Conservation (phyloP, 1,284 basidiomycete species). For the Phlebopus sp. region DNA sequence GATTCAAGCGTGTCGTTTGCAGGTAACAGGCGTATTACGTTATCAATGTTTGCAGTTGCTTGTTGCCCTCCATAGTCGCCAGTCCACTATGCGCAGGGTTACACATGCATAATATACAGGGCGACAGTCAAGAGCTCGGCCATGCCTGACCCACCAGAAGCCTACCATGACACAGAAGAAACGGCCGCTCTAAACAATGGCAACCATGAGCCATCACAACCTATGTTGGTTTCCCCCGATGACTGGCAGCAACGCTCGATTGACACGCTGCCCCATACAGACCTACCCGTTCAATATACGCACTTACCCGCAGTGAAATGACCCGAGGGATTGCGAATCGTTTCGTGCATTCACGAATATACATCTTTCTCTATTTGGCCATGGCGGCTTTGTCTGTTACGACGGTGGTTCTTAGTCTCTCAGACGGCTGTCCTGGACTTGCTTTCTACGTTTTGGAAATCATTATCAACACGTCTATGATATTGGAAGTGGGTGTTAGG, state of each 20-base stretch:
- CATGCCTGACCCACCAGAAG: slow-evolving; percentile 26
- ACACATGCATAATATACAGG: background rate
- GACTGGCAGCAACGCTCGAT: background rate
- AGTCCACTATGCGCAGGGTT: background rate
- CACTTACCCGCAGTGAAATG: slow-evolving; percentile 76
- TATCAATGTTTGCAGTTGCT: slow-evolving; percentile 26
- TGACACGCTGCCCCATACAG: slow-evolving; percentile 37
- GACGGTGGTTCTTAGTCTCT: slow-evolving; percentile 85
- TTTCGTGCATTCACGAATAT: slow-evolving; percentile 78
- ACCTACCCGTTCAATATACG: slow-evolving; percentile 74
- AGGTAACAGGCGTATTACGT: slow-evolving; percentile 5
- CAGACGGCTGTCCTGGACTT: slow-evolving; percentile 73
- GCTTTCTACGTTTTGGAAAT: slow-evolving; percentile 90
- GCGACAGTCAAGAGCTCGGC: slow-evolving; percentile 4
- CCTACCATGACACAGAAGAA: slow-evolving; percentile 16
- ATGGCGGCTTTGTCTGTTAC: slow-evolving; percentile 91
- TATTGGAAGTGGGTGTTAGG: slow-evolving; percentile 84
- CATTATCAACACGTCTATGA: slow-evolving; percentile 90
- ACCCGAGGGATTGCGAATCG: slow-evolving; percentile 79
- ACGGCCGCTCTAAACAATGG: slow-evolving; percentile 6
- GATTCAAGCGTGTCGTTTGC: too few species aligned
- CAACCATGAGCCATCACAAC: slow-evolving; percentile 12
- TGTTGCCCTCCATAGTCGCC: slow-evolving; percentile 10
- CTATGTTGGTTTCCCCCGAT: slow-evolving; percentile 22
- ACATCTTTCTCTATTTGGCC: slow-evolving; percentile 82